Percentiles rank a stretch among this genome's conserved stretches.
These are phyloP conservation scores for Tetrapisispora pingtungensis DNA, from an alignment of 805 yeast species.

Conservation along the genomic window DNA sequence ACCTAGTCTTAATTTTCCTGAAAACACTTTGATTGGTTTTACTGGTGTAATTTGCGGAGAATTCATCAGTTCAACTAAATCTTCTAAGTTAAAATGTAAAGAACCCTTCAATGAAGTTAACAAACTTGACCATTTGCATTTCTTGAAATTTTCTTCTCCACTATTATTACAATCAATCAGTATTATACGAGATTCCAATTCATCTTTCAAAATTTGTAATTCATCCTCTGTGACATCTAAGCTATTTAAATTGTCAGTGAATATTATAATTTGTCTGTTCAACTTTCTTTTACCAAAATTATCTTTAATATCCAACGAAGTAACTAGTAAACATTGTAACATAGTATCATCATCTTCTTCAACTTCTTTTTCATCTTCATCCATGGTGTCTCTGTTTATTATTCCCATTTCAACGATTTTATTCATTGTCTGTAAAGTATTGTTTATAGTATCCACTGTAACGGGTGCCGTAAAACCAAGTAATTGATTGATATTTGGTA, in stretches of 20 bases:
- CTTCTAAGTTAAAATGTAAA: conserved; percentile 10
- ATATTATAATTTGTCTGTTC: conserved; percentile 18
- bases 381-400: neutral
- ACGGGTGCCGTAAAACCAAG: conserved; percentile 19
- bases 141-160: neutral
- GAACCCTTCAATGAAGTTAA: conserved; percentile 13
- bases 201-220: conserved; percentile 14
- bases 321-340: conserved; percentile 17
- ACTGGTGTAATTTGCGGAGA: conserved; percentile 12
- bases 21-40: conserved; percentile 25
- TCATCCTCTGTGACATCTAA: conserved; percentile 21
- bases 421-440: conserved; percentile 2
- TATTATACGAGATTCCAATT: conserved; percentile 15
- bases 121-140: conserved; percentile 15
- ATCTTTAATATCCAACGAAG: conserved; percentile 19
- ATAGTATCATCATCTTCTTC: conserved; percentile 5
- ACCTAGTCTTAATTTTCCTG: conserved; percentile 24
- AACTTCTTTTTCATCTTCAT: neutral
- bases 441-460: conserved; percentile 6
- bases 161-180: conserved; percentile 15
- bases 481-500: conserved; percentile 16
- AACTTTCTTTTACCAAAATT: conserved; percentile 17
- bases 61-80: conserved; percentile 11
- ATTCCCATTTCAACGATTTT: neutral
- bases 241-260: conserved; percentile 19